phyloP scores from a whole-genome alignment of 2,329 filamentous ascomycete species.

The Gyromitra esculenta region DNA sequence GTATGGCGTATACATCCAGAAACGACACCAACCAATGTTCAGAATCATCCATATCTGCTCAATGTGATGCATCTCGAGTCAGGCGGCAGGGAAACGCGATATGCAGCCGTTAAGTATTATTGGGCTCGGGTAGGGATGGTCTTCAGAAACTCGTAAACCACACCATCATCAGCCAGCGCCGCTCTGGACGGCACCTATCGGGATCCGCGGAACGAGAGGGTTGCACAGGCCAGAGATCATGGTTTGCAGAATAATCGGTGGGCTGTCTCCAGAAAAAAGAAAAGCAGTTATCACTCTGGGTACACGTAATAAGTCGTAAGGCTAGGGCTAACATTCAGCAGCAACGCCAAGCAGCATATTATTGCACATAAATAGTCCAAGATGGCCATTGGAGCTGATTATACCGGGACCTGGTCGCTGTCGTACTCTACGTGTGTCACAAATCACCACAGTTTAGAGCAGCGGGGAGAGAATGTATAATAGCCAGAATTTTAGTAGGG shows the following conservation, averaged over 20 bases:
- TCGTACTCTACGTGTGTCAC: too few relatives aligned
- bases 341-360: too few relatives aligned
- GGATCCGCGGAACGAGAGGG: neutral
- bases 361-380: too few relatives aligned
- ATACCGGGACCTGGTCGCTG: too few relatives aligned
- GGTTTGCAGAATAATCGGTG: constrained; percentile 5
- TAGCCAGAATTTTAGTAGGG: neutral
- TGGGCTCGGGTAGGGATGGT: too few relatives aligned
- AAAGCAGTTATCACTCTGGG: neutral
- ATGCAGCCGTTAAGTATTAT: too few relatives aligned
- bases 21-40: neutral
- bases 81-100: too few relatives aligned
- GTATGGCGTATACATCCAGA: neutral
- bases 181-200: neutral
- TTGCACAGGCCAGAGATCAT: neutral
- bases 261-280: neutral
- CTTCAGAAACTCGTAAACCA: too few relatives aligned
- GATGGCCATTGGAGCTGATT: too few relatives aligned
- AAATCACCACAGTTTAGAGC: neutral
- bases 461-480: neutral
- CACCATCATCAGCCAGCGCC: neutral
- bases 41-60: neutral
- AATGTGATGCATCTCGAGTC: too few relatives aligned
- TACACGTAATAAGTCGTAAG: neutral
- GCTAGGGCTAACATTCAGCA: too few relatives aligned